phyloP scores from a whole-genome alignment of 2,329 filamentous ascomycete genomes.

The Metarhizium brunneum region DNA sequence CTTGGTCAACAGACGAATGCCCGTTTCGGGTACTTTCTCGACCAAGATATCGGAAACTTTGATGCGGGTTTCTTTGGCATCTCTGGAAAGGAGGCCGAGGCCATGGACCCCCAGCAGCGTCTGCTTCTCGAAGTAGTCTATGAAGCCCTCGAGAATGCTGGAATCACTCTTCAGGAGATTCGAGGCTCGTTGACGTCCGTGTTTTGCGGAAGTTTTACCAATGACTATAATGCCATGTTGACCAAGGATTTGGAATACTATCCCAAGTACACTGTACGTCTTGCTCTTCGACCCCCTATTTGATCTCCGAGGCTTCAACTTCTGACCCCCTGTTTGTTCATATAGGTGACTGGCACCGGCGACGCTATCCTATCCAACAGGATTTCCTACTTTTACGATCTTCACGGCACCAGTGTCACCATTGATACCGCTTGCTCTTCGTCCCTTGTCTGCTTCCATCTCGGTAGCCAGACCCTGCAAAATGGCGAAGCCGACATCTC shows the following conservation, averaged over 20 bases:
- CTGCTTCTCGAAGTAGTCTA: background rate
- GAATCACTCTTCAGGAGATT: background rate
- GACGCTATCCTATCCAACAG: conserved; percentile 10
- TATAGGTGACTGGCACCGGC: conserved; percentile 19
- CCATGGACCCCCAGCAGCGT: background rate
- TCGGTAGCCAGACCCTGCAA: conserved; percentile 9
- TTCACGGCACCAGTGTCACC: conserved; percentile 17
- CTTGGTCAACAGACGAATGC: conserved; percentile 6
- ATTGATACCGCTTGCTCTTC: conserved; percentile 30
- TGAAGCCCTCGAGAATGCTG: background rate
- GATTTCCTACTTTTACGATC: conserved; percentile 18
- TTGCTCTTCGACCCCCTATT: background rate
- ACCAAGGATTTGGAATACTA: background rate
- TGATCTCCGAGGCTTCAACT: background rate
- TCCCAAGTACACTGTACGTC: background rate
- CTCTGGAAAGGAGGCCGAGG: background rate
- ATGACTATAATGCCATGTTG: conserved; percentile 16
- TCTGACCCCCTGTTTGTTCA: conserved; percentile 4
- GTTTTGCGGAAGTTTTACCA: conserved; percentile 16
- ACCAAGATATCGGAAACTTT: background rate
- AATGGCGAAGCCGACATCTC: conserved; percentile 3
- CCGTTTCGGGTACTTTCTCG: conserved; percentile 3
- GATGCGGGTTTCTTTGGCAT: background rate
- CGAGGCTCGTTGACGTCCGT: background rate
- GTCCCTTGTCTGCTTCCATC: conserved; percentile 22